These are phyloP conservation scores for Annulohypoxylon maeteangense DNA, from an alignment of 495 filamentous ascomycete genomes.

Conservation along the genomic window DNA sequence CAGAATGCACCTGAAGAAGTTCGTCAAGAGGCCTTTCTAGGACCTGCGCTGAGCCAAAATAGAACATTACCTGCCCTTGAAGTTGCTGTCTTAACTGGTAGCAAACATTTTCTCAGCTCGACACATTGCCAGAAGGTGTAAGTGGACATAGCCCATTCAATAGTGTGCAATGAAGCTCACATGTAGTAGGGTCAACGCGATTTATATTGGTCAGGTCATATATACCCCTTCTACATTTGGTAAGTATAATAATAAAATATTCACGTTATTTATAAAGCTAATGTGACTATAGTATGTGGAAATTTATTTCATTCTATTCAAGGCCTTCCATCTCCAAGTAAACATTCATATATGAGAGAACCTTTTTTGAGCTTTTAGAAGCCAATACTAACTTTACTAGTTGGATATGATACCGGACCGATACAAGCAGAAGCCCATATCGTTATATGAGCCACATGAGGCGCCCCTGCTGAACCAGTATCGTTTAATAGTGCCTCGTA, in stretches of 20 bases:
- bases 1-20: conserved; percentile 72
- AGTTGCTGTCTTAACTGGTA: conserved; percentile 75
- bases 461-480: conserved; percentile 79
- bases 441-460: conserved; percentile 72
- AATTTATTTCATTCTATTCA: not conserved
- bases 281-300: conserved; percentile 29
- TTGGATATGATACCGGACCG: conserved; percentile 78
- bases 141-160: conserved; percentile 28
- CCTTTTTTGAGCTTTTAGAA: not conserved
- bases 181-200: conserved; percentile 65
- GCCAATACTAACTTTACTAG: conserved; percentile 24
- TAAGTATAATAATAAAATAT: conserved; percentile 7
- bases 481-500: conserved; percentile 75
- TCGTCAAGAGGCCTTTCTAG: conserved; percentile 58
- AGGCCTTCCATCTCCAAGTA: not conserved
- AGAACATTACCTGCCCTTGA: conserved; percentile 74
- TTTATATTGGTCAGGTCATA: conserved; percentile 72
- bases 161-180: conserved; percentile 11
- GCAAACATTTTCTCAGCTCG: conserved; percentile 71
- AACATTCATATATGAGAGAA: not conserved
- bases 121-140: conserved; percentile 74
- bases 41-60: conserved; percentile 61
- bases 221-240: conserved; percentile 74
- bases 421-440: conserved; percentile 77
- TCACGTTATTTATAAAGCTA: conserved; percentile 13